Percentiles rank a stretch among this genome's conserved stretches.
Conservation (phyloP, 306 rosid genomes). For the Quercus suber region DNA sequence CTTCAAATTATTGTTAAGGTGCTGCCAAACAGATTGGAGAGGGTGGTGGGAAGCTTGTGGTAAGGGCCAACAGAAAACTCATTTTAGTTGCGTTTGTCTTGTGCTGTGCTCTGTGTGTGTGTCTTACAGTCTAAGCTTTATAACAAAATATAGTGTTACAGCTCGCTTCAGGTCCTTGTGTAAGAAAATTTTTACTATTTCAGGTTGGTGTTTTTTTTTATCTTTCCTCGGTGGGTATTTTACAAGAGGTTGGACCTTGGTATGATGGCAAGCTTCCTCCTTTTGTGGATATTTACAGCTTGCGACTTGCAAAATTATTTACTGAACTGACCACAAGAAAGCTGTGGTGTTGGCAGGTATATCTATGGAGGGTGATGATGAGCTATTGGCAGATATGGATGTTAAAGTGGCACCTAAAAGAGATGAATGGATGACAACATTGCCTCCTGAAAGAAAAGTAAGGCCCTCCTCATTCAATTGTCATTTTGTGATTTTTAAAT, state of each 20-base stretch:
- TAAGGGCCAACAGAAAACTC: too few species aligned
- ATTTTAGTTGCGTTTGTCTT: too few species aligned
- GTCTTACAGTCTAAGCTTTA: background rate
- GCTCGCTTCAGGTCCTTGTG: background rate
- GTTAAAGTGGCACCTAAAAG: conserved; percentile 70
- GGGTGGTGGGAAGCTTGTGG: too few species aligned
- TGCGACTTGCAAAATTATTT: conserved; percentile 18
- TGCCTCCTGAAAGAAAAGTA: conserved; percentile 89
- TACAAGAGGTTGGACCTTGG: too few species aligned
- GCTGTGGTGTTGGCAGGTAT: conserved; percentile 52
- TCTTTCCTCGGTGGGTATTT: background rate
- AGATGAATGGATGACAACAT: conserved; percentile 96
- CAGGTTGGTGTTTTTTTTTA: background rate
- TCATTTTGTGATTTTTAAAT: background rate
- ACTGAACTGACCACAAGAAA: conserved; percentile 21
- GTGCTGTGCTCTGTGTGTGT: too few species aligned
- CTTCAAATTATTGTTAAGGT: too few species aligned
- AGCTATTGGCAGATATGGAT: conserved; percentile 70
- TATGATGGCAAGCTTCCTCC: too few species aligned
- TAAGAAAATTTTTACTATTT: background rate
- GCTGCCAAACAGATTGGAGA: too few species aligned
- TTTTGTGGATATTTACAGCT: background rate
- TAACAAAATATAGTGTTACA: background rate
- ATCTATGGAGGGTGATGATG: conserved; percentile 98
- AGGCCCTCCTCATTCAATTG: conserved; percentile 23